phyloP scores from a whole-genome alignment of 345 rosid genomes.

The Euphorbia lathyris region DNA sequence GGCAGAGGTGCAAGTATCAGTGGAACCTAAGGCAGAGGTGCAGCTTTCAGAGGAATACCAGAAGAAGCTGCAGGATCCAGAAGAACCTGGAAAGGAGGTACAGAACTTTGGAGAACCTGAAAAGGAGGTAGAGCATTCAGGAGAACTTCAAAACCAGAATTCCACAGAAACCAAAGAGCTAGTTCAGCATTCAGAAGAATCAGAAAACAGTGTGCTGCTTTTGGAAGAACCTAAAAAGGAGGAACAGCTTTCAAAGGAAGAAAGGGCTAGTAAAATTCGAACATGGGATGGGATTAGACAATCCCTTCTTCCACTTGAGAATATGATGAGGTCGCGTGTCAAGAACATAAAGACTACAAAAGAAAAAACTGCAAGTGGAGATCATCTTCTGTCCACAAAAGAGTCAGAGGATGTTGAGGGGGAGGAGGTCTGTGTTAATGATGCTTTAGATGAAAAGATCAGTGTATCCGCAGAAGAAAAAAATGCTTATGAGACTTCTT shows the following conservation, averaged over 20 bases:
- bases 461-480: slow-evolving; percentile 26
- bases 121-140: slow-evolving; percentile 15
- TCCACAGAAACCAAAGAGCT: slow-evolving; percentile 5
- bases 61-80: slow-evolving; percentile 11
- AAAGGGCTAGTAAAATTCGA: slow-evolving; percentile 36
- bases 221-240: slow-evolving; percentile 27
- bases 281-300: slow-evolving; percentile 65
- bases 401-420: slow-evolving; percentile 32
- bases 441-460: slow-evolving; percentile 24
- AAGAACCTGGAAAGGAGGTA: slow-evolving; percentile 11
- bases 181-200: slow-evolving; percentile 11
- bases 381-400: slow-evolving; percentile 40
- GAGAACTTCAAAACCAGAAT: slow-evolving; percentile 14
- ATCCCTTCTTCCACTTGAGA: slow-evolving; percentile 58
- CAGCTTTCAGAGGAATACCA: slow-evolving; percentile 5
- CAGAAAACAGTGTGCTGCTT: slow-evolving; percentile 8
- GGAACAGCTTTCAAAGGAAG: slow-evolving; percentile 35
- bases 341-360: slow-evolving; percentile 41
- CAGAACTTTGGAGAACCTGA: not conserved
- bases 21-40: slow-evolving; percentile 1
- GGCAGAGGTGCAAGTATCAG: not conserved
- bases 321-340: slow-evolving; percentile 67
- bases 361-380: slow-evolving; percentile 15
- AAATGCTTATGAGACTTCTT: slow-evolving; percentile 25
- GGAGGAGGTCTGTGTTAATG: slow-evolving; percentile 35